Evolutionary conservation across 73 alveolate genomes (phyloP), one percentile per base, ranked within the genome.

Genomic region (Effrenium voratum): DNA sequence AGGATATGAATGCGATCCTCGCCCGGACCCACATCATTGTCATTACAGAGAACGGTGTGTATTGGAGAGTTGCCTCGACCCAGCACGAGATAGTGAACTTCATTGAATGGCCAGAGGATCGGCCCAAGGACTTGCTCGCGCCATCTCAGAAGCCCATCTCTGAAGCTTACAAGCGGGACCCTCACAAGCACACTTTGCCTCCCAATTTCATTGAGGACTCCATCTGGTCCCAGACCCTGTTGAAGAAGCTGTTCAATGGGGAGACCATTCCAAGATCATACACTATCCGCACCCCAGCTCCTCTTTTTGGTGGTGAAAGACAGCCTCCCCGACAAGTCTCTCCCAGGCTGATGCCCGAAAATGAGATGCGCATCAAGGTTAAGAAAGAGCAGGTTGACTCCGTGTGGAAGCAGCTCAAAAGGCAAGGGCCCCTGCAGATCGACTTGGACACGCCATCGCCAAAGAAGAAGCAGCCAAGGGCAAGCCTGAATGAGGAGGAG

Each of bases 1-100:
- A 76, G 15, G 86, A 76, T 57, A 76, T 76, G 86, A 43, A 76
- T 76, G 86, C 86, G 86, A 76, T 76, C 86, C 50, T 76, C 59
- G 86, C 86, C 86, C 34, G 86, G 57, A 76, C 59, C 15, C 86
- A 76, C 45, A 34, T 76, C 59, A 76, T 76, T 43, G 86, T 76
- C 59, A 36, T 76, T 44, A 76, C 86, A 38, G 86, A 76, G 6
- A 30, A 44, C 44, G 86, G 47, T 43, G 57, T 76, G 59, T 76
- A 76, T 76, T 43, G 57, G 50, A 52, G 86, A 12, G 38, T 76
- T 34, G 86, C 86, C 24, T 8, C 15, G 36, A 46, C 92, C 52
- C 4, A 44, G 47, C 26, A 81, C 49, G 26, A 30, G 26, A 5
- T 24, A 8, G 66, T 81, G 45, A n/a, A 28, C 50, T 81, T 81